These are phyloP conservation scores for Russula emetica DNA, from an alignment of 768 basidiomycete genomes.

Conservation along the genomic window DNA sequence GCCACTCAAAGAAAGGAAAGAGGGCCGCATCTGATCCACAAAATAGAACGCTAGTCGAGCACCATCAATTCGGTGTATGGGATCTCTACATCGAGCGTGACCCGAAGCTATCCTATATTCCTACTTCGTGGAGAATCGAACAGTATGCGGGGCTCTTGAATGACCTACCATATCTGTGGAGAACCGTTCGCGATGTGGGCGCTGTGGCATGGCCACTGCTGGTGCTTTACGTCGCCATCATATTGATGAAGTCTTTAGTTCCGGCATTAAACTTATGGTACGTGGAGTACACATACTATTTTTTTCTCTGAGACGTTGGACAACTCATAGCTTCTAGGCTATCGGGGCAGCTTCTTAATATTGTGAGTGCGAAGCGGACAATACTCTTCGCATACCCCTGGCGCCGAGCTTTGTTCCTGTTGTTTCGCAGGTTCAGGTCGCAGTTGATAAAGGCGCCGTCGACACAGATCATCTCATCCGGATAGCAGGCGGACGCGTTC, in stretches of 20 bases:
- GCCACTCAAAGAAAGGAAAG: not conserved
- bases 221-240: conserved; percentile 8
- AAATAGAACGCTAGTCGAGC: conserved; percentile 40
- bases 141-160: conserved; percentile 45
- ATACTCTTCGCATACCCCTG: not conserved
- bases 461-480: conserved; percentile 19
- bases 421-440: conserved; percentile 13
- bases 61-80: conserved; percentile 68
- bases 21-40: conserved; percentile 2
- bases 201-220: conserved; percentile 13
- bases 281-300: not conserved
- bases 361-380: conserved; percentile 28
- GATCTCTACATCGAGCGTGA: conserved; percentile 64
- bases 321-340: conserved; percentile 10
- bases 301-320: not conserved
- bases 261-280: conserved; percentile 20
- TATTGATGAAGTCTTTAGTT: not conserved
- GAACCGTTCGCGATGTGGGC: conserved; percentile 41
- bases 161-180: conserved; percentile 60
- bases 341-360: conserved; percentile 18
- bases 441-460: conserved; percentile 24
- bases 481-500: conserved; percentile 45
- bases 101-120: conserved; percentile 36
- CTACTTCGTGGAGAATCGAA: conserved; percentile 45
- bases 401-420: not conserved